A percentile compares a stretch with the other conserved stretches of the same genome.
Conservation (phyloP, 768 basidiomycete genomes). For the Pleurotus cornucopiae region DNA sequence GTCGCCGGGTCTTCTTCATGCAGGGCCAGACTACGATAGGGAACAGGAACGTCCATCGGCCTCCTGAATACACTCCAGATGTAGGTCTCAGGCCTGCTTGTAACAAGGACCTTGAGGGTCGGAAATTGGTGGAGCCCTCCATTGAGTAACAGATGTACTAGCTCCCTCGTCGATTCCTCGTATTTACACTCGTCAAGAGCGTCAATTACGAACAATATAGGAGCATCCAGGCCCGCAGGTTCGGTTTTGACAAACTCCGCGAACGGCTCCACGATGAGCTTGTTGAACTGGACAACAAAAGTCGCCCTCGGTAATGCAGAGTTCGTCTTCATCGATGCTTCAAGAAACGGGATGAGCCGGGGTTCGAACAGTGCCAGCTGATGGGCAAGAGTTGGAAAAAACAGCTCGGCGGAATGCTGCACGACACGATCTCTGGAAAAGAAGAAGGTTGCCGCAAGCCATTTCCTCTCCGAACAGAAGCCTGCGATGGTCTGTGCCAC, state of each 20-base stretch:
- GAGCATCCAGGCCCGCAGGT: background rate
- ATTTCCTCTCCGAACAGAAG: conserved; percentile 9
- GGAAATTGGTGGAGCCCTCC: background rate
- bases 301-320: conserved; percentile 13
- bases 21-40: background rate
- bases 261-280: conserved; percentile 15
- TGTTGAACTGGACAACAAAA: conserved; percentile 12
- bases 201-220: conserved; percentile 18
- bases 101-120: conserved; percentile 15
- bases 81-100: conserved; percentile 23
- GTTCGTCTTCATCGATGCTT: conserved; percentile 11
- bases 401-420: conserved; percentile 16
- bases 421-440: conserved; percentile 24
- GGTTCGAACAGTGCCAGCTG: conserved; percentile 18
- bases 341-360: conserved; percentile 5
- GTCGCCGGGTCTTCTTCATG: background rate
- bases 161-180: conserved; percentile 7
- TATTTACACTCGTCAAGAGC: conserved; percentile 24
- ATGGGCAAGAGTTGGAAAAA: conserved; percentile 26
- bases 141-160: conserved; percentile 11
- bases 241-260: background rate
- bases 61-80: conserved; percentile 11
- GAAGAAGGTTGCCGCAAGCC: conserved; percentile 29
- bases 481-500: conserved; percentile 22
- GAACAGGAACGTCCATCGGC: background rate